Percentiles rank a stretch among this genome's conserved stretches.
Evolutionary conservation across 2,329 filamentous ascomycete species (phyloP).

Genomic region (Pseudocercospora musae): DNA sequence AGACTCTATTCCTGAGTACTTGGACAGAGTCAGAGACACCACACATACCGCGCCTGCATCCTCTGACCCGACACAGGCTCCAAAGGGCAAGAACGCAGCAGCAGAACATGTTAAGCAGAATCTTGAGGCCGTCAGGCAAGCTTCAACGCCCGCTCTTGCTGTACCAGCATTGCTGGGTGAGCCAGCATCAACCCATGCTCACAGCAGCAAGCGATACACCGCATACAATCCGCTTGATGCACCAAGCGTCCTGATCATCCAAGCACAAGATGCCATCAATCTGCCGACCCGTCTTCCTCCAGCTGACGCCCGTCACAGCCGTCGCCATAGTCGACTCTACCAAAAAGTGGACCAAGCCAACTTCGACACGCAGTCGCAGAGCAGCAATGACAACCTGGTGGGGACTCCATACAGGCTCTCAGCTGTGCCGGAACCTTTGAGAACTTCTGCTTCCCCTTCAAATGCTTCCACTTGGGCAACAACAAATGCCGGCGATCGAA

Average conservation of each 20-base stretch:
- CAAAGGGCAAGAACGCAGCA: not conserved
- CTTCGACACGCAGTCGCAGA: not conserved
- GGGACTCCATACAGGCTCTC: not conserved
- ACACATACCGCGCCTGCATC: not conserved
- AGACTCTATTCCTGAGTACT: not conserved
- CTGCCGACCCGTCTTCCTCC: not conserved
- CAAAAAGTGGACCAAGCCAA: not conserved
- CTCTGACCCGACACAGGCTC: not conserved
- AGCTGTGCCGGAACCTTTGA: not conserved
- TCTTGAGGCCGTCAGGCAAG: not conserved
- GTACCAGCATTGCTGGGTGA: not conserved
- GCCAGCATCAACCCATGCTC: not conserved
- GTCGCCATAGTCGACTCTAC: not conserved
- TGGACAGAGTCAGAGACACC: not conserved
- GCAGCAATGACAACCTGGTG: not conserved
- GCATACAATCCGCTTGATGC: not conserved
- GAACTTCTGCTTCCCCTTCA: not conserved
- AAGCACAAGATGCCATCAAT: not conserved
- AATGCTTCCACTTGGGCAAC: not conserved
- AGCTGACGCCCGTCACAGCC: not conserved
- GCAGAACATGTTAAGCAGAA: not conserved
- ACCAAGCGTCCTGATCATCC: not conserved
- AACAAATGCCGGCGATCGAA: not conserved
- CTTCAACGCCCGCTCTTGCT: not conserved
- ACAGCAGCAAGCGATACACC: not conserved